Percentiles rank a stretch among this genome's conserved stretches.
These are phyloP conservation scores for Glycyrrhiza uralensis DNA, from an alignment of 306 rosid species.

Conservation along the genomic window DNA sequence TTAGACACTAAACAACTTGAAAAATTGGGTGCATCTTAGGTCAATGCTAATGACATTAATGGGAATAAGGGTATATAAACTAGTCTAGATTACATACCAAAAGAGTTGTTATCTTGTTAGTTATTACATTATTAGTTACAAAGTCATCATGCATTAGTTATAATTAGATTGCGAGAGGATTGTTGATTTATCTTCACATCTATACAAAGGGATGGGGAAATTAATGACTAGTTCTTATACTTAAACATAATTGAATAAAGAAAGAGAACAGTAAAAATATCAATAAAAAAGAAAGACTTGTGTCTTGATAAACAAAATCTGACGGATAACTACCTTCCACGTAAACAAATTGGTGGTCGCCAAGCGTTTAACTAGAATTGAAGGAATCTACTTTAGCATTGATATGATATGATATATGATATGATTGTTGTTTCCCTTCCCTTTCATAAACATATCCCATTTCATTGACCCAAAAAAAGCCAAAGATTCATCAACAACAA, in stretches of 20 bases:
- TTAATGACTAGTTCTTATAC: not conserved
- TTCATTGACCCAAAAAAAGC: conserved; percentile 14
- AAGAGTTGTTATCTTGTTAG: not conserved
- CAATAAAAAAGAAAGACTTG: not conserved
- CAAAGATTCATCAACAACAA: conserved; percentile 2
- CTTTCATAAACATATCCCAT: conserved; percentile 1
- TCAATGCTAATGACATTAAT: not conserved
- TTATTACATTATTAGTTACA: not conserved
- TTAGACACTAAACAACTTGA: not conserved
- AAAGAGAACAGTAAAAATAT: not conserved
- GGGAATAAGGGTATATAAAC: not conserved
- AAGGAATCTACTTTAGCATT: conserved; percentile 13
- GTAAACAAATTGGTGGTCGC: conserved; percentile 23
- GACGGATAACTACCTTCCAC: conserved; percentile 27
- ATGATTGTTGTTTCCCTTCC: conserved; percentile 7
- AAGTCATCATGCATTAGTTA: not conserved
- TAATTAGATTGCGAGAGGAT: not conserved
- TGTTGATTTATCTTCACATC: not conserved
- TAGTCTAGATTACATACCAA: not conserved
- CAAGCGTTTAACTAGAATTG: conserved; percentile 16
- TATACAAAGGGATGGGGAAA: not conserved
- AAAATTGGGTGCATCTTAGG: conserved; percentile 1
- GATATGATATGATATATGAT: too few species aligned
- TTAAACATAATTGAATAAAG: not conserved
- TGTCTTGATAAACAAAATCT: not conserved